Conservation (phyloP, 2,329 filamentous ascomycete genomes). For the Tolypocladium nubicola region DNA sequence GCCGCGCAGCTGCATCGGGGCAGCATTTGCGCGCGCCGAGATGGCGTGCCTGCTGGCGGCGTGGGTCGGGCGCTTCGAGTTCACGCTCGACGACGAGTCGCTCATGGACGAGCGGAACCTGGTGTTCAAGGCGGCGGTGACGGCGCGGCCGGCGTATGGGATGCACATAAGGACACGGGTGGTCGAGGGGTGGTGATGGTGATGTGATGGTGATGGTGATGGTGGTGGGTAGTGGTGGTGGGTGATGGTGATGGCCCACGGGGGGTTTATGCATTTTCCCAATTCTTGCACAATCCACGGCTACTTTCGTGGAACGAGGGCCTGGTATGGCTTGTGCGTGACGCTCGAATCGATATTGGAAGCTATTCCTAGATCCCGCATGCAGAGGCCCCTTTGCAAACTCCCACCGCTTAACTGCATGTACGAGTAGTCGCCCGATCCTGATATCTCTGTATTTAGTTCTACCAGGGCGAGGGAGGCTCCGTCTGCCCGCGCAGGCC, state of each 20-base stretch:
- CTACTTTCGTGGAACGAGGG: not conserved
- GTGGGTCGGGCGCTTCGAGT: constrained; percentile 66
- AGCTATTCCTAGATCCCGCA: not conserved
- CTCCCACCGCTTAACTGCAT: not conserved
- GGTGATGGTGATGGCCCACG: constrained; percentile 27
- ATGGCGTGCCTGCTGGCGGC: constrained; percentile 74
- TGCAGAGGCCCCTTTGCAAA: too few relatives aligned
- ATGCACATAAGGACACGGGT: constrained; percentile 57
- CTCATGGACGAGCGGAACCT: constrained; percentile 57
- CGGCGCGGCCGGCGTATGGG: constrained; percentile 61
- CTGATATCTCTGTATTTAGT: too few relatives aligned
- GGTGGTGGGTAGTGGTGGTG: too few relatives aligned
- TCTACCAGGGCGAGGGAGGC: too few relatives aligned
- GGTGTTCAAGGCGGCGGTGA: constrained; percentile 58
- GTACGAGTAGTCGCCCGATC: too few relatives aligned
- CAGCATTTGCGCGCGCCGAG: constrained; percentile 71
- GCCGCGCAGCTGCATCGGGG: constrained; percentile 75
- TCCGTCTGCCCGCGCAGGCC: too few relatives aligned
- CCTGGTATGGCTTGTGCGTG: not conserved
- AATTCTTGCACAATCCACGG: too few relatives aligned
- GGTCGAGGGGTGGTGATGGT: constrained; percentile 47
- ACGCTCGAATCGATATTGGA: not conserved
- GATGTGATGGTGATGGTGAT: constrained; percentile 28
- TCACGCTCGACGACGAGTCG: constrained; percentile 43
- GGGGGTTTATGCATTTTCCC: not conserved